A percentile compares a stretch with the other conserved stretches of the same genome.
These are phyloP conservation scores for Chenopodium berlandieri DNA, from an alignment of 148 eudicot genomes.

Conservation along the genomic window DNA sequence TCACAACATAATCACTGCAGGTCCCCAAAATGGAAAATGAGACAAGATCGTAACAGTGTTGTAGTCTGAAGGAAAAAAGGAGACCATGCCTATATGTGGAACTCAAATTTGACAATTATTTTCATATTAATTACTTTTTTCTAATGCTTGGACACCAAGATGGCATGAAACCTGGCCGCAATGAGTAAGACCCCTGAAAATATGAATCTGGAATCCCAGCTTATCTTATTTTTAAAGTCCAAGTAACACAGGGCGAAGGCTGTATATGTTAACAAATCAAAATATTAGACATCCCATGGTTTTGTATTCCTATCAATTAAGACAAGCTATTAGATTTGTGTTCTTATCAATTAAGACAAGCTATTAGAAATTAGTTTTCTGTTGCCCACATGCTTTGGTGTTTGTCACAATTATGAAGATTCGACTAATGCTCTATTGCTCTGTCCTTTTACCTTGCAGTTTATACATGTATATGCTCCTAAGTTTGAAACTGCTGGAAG, in stretches of 20 bases:
- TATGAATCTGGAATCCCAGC: not conserved
- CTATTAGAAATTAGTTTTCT: not conserved
- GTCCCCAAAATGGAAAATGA: not conserved
- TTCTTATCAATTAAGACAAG: not conserved
- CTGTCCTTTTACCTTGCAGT: slow-evolving; percentile 45
- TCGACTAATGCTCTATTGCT: slow-evolving; percentile 10
- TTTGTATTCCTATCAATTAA: not conserved
- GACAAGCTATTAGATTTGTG: not conserved
- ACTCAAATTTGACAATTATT: not conserved
- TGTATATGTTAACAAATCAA: not conserved
- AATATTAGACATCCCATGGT: not conserved
- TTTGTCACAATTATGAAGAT: not conserved
- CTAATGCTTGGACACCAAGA: not conserved
- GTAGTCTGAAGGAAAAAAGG: not conserved
- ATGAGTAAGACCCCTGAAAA: not conserved
- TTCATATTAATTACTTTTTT: not conserved
- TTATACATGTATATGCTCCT: slow-evolving; percentile 62
- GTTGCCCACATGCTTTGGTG: not conserved
- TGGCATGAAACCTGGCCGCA: not conserved
- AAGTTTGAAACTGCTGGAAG: slow-evolving; percentile 74
- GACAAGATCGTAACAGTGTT: not conserved
- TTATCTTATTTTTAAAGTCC: not conserved
- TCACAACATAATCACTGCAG: not conserved
- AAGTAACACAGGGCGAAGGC: not conserved
- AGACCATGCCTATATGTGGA: not conserved